Evolutionary conservation across 192 early-diverging fungal species (phyloP).

Genomic region (Coemansia sp.): DNA sequence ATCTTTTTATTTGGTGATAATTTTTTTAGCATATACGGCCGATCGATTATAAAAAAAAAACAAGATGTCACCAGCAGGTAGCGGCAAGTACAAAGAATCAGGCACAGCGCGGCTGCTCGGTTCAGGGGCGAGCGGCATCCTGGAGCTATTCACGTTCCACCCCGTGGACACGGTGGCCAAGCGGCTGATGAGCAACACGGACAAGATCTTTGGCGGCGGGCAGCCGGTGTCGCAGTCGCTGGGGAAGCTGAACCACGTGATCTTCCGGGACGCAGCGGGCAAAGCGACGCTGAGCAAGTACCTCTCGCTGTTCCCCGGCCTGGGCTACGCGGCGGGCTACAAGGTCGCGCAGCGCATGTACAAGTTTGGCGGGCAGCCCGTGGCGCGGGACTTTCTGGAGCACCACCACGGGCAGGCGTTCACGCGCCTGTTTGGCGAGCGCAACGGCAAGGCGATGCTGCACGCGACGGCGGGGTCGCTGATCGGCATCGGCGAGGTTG

Average conservation of each 20-base stretch:
- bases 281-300: conserved; percentile 79
- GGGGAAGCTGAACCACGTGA: conserved; percentile 72
- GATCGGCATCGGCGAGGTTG: conserved; percentile 97
- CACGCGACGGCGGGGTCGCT: conserved; percentile 96
- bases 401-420: conserved; percentile 76
- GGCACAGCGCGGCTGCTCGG: conserved; percentile 86
- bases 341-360: conserved; percentile 97
- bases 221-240: conserved; percentile 63
- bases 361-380: conserved; percentile 99
- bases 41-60: background rate
- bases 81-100: conserved; percentile 77
- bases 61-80: conserved; percentile 45
- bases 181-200: conserved; percentile 95
- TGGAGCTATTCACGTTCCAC: conserved; percentile 96
- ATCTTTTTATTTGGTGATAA: no score
- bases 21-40: background rate
- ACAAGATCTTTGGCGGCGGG: conserved; percentile 70
- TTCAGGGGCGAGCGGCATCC: conserved; percentile 85
- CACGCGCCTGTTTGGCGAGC: conserved; percentile 82
- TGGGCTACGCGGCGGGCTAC: conserved; percentile 98
- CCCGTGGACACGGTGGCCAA: conserved; percentile 98
- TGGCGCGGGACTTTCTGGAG: conserved; percentile 90
- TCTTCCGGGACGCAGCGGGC: conserved; percentile 88
- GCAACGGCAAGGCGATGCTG: conserved; percentile 93
- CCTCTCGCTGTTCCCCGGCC: conserved; percentile 92